Conservation (phyloP, 2,329 filamentous ascomycete genomes). For the Cercospora sp. region DNA sequence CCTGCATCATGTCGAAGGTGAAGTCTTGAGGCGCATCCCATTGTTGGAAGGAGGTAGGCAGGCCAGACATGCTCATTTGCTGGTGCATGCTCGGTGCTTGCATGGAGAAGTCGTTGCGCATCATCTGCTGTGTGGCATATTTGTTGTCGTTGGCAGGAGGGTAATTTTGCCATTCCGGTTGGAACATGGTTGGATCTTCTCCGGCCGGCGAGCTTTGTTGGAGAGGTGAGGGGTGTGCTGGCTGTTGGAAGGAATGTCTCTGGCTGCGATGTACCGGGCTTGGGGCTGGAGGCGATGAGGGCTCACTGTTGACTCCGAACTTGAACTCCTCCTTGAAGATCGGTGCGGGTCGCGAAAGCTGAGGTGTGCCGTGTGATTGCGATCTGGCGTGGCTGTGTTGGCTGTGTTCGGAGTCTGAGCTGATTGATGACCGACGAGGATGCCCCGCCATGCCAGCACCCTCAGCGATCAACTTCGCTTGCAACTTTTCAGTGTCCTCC, state of each 20-base stretch:
- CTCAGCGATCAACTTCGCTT: slow-evolving; percentile 55
- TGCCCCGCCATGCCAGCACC: slow-evolving; percentile 48
- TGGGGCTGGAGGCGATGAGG: slow-evolving; percentile 30
- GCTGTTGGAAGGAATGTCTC: slow-evolving; percentile 17
- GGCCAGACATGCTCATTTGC: neutral
- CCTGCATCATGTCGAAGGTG: slow-evolving; percentile 5
- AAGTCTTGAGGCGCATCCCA: slow-evolving; percentile 6
- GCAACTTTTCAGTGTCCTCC: slow-evolving; percentile 57
- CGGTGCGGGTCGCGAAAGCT: slow-evolving; percentile 30
- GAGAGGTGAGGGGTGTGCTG: slow-evolving; percentile 29
- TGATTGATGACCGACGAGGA: slow-evolving; percentile 56
- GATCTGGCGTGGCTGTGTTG: slow-evolving; percentile 40
- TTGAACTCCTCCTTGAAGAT: slow-evolving; percentile 21
- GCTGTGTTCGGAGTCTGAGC: slow-evolving; percentile 59
- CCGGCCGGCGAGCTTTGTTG: slow-evolving; percentile 29
- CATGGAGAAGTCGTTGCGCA: slow-evolving; percentile 29
- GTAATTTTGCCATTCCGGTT: slow-evolving; percentile 34
- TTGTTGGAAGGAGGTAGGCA: slow-evolving; percentile 1
- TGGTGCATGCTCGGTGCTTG: slow-evolving; percentile 22
- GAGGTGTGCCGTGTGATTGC: slow-evolving; percentile 41
- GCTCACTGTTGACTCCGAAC: slow-evolving; percentile 33
- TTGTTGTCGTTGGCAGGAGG: slow-evolving; percentile 18
- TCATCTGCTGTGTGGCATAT: slow-evolving; percentile 15
- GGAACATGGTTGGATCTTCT: slow-evolving; percentile 36
- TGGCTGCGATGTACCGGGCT: slow-evolving; percentile 28